Percentiles rank a stretch among this genome's conserved stretches.
These are phyloP conservation scores for Austroboletus niveus DNA, from an alignment of 1,284 basidiomycete genomes.

Conservation along the genomic window DNA sequence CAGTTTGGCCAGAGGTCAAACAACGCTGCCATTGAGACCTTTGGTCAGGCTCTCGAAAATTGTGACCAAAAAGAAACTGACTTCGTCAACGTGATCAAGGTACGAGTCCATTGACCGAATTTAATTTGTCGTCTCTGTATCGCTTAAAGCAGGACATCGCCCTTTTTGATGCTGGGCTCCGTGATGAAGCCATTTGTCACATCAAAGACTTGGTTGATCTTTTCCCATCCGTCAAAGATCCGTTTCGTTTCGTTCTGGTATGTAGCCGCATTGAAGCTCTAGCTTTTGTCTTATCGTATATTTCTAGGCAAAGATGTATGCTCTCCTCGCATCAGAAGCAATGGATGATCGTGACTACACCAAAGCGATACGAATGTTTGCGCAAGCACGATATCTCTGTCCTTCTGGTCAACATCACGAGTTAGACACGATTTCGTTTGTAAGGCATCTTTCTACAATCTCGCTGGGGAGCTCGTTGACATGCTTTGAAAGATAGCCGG, in stretches of 20 bases:
- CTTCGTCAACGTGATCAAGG: conserved; percentile 19
- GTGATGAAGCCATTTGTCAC: conserved; percentile 5
- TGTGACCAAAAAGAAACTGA: conserved; percentile 4
- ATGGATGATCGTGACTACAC: neutral
- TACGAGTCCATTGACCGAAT: neutral
- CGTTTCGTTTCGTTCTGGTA: conserved; percentile 11
- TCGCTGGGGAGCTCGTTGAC: neutral
- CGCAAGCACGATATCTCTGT: conserved; percentile 8
- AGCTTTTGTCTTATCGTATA: neutral
- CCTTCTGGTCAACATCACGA: conserved; percentile 2
- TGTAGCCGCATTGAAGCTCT: neutral
- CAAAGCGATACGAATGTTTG: conserved; percentile 4
- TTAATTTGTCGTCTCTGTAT: neutral
- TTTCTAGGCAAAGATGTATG: conserved; percentile 19
- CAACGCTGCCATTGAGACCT: neutral
- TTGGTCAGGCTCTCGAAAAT: conserved; percentile 6
- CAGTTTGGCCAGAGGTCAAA: neutral
- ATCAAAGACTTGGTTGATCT: neutral
- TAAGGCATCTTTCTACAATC: conserved; percentile 1
- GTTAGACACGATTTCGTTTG: conserved; percentile 13
- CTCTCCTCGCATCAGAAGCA: conserved; percentile 10
- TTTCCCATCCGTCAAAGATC: conserved; percentile 1
- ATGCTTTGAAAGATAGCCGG: conserved; percentile 16
- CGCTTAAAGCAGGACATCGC: conserved; percentile 9
- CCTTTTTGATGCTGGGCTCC: conserved; percentile 10